Percentiles rank a stretch among this genome's conserved stretches.
Evolutionary conservation across 2,329 filamentous ascomycete genomes (phyloP).

Genomic region (Periconia digitata): DNA sequence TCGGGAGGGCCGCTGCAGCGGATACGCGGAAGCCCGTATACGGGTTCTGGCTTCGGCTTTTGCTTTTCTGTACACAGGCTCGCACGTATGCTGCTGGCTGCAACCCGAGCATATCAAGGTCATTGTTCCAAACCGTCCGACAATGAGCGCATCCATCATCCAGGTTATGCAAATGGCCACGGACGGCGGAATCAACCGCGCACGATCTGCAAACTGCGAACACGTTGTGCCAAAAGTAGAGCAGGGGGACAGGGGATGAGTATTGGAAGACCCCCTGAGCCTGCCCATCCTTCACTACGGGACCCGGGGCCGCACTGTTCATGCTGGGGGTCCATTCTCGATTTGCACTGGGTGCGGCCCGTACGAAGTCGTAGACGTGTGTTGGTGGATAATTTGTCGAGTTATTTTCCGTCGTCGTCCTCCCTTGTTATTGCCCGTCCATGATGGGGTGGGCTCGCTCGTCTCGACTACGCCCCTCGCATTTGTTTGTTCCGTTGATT

Average conservation of each 20-base stretch:
- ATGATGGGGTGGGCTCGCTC: constrained; percentile 3
- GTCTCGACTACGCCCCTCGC: constrained; percentile 1
- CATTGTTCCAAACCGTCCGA: background rate
- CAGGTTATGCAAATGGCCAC: constrained; percentile 11
- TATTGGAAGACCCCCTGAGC: constrained; percentile 19
- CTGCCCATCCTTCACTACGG: constrained; percentile 14
- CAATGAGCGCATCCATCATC: constrained; percentile 12
- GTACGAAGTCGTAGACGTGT: constrained; percentile 21
- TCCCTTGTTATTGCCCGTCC: background rate
- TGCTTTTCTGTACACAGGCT: background rate
- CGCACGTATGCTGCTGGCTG: background rate
- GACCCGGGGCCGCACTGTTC: constrained; percentile 18
- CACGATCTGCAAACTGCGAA: constrained; percentile 35
- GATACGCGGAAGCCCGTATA: constrained; percentile 6
- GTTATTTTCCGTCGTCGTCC: background rate
- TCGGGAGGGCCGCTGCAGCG: constrained; percentile 5
- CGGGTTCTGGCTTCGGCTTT: background rate
- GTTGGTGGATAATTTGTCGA: constrained; percentile 18
- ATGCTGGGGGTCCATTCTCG: constrained; percentile 26
- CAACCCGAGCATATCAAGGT: background rate
- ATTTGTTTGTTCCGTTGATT: background rate
- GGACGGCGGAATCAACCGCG: constrained; percentile 36
- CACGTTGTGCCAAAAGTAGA: constrained; percentile 38
- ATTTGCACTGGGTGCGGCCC: constrained; percentile 42
- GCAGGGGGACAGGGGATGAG: constrained; percentile 16